Percentiles rank a stretch among this genome's conserved stretches.
Conservation (phyloP, 176 grass and related monocot genomes). For the Hsuehochloa calcarea region DNA sequence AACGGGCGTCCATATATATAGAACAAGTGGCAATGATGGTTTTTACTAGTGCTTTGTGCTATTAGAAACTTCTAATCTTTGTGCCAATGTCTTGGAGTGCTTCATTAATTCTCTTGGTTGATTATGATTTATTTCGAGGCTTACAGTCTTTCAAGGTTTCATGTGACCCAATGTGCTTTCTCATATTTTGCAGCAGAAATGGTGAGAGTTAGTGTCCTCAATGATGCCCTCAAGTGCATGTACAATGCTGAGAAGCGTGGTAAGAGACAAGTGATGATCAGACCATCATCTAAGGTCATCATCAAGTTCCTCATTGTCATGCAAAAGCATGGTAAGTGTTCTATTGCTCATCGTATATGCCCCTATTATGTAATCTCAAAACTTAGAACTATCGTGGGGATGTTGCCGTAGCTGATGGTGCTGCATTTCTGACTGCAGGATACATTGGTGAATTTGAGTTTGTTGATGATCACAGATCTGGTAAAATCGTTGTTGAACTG, state of each 20-base stretch:
- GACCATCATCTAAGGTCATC: constrained; percentile 14
- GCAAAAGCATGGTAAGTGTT: constrained; percentile 25
- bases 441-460: constrained; percentile 39
- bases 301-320: constrained; percentile 48
- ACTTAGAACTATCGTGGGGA: background rate
- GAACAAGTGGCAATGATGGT: background rate
- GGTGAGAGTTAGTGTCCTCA: constrained; percentile 33
- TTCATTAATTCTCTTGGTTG: background rate
- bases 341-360: background rate
- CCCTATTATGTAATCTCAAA: background rate
- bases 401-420: background rate
- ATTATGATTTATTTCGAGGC: background rate
- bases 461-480: constrained; percentile 32
- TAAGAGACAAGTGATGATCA: constrained; percentile 14
- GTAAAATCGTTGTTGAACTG: constrained; percentile 32
- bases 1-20: no score
- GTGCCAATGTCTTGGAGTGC: background rate
- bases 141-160: background rate
- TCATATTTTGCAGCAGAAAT: constrained; percentile 12
- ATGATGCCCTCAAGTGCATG: constrained; percentile 34
- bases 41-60: background rate
- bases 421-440: constrained; percentile 8
- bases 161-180: background rate
- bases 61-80: background rate
- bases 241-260: constrained; percentile 36